phyloP scores from a whole-genome alignment of 495 filamentous ascomycete genomes.

The Penicillium paxilli region DNA sequence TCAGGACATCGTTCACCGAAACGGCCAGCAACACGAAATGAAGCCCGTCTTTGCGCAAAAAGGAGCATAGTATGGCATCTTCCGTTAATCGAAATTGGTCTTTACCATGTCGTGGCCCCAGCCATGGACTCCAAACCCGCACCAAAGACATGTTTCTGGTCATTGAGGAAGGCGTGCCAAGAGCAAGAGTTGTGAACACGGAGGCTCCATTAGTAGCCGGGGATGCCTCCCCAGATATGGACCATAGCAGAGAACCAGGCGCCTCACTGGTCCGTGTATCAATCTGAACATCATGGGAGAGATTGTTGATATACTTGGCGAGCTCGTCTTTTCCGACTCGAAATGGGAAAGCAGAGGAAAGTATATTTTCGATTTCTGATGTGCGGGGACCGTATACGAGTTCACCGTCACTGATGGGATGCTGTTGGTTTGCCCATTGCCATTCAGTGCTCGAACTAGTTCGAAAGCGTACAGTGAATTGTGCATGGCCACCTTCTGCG shows the following conservation, averaged over 20 bases:
- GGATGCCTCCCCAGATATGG: constrained; percentile 55
- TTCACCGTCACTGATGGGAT: constrained; percentile 60
- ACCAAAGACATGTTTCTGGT: constrained; percentile 74
- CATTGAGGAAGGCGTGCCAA: constrained; percentile 63
- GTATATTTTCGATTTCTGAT: not conserved
- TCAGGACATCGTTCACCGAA: constrained; percentile 73
- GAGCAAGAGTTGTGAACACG: constrained; percentile 49
- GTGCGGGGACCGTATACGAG: constrained; percentile 41
- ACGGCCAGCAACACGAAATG: constrained; percentile 82
- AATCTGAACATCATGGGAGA: constrained; percentile 60
- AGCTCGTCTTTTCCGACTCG: constrained; percentile 44
- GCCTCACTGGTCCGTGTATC: constrained; percentile 61
- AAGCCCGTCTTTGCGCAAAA: constrained; percentile 70
- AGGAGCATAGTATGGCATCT: constrained; percentile 79
- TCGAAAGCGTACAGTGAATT: constrained; percentile 79
- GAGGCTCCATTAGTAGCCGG: constrained; percentile 57
- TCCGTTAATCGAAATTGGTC: constrained; percentile 63
- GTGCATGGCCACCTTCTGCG: constrained; percentile 33
- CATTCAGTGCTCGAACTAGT: constrained; percentile 53
- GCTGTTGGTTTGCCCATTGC: constrained; percentile 74
- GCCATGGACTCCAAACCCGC: constrained; percentile 79
- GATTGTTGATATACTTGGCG: constrained; percentile 56
- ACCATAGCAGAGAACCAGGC: constrained; percentile 72
- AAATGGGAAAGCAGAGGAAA: constrained; percentile 12
- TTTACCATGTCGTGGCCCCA: constrained; percentile 83